These are phyloP conservation scores for Bryoerythrophyllum caledonicum DNA, from an alignment of 225 moss, liverwort and hornwort species.

Conservation along the genomic window DNA sequence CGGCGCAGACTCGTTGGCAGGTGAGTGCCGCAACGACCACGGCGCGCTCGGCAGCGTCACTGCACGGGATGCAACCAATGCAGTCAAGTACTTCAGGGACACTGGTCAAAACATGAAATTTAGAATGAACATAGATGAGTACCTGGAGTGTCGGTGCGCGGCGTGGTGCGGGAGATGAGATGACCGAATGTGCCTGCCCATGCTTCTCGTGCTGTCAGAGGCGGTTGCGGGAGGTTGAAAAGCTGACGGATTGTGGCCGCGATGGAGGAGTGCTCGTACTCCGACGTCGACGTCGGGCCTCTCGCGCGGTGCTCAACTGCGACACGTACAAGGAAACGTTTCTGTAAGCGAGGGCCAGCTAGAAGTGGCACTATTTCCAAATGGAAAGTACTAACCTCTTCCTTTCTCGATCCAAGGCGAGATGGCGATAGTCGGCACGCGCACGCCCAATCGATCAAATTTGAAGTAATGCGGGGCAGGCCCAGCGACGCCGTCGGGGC, in stretches of 20 bases:
- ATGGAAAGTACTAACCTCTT: slow-evolving; percentile 34
- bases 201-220: slow-evolving; percentile 59
- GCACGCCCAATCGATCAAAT: slow-evolving; percentile 69
- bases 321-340: background rate
- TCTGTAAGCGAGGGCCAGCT: too few species aligned
- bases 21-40: slow-evolving; percentile 29
- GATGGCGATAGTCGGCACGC: slow-evolving; percentile 66
- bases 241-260: slow-evolving; percentile 63
- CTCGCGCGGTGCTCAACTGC: slow-evolving; percentile 63
- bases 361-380: too few species aligned
- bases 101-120: background rate
- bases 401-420: slow-evolving; percentile 77
- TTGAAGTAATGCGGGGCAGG: slow-evolving; percentile 56
- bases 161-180: slow-evolving; percentile 46
- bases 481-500: slow-evolving; percentile 58
- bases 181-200: slow-evolving; percentile 79
- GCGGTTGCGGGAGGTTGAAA: slow-evolving; percentile 53
- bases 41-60: slow-evolving; percentile 30
- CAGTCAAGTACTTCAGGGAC: background rate
- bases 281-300: slow-evolving; percentile 61
- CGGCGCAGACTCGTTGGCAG: slow-evolving; percentile 16
- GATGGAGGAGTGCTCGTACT: slow-evolving; percentile 79
- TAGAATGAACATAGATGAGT: background rate
- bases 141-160: slow-evolving; percentile 75
- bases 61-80: too few species aligned